phyloP scores from a whole-genome alignment of 768 basidiomycete species.

The Flagelloscypha sp. region DNA sequence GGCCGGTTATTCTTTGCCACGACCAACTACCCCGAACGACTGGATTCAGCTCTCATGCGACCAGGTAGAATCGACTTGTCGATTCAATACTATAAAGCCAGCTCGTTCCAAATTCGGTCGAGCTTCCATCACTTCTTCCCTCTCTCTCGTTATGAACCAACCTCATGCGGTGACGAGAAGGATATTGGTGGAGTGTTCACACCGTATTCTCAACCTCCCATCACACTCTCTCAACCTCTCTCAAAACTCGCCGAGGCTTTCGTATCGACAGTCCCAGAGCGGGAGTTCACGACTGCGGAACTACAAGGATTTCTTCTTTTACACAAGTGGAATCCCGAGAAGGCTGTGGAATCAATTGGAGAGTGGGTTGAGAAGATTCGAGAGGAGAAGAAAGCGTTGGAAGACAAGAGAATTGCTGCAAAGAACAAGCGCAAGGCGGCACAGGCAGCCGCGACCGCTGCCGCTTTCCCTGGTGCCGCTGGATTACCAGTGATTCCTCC shows the following conservation, averaged over 20 bases:
- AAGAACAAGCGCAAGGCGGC: too few relatives aligned
- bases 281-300: constrained; percentile 24
- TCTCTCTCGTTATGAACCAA: neutral
- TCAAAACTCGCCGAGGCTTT: constrained; percentile 18
- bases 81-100: constrained; percentile 20
- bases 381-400: too few relatives aligned
- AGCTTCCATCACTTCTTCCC: constrained; percentile 23
- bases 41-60: constrained; percentile 25
- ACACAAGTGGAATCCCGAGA: constrained; percentile 13
- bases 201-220: too few relatives aligned
- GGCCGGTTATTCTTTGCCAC: constrained; percentile 26
- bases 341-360: constrained; percentile 15
- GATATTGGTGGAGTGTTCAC: too few relatives aligned
- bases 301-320: constrained; percentile 29
- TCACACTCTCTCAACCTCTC: constrained; percentile 5
- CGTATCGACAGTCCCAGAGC: constrained; percentile 18
- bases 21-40: constrained; percentile 23
- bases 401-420: too few relatives aligned
- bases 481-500: too few relatives aligned
- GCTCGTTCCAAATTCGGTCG: constrained; percentile 15
- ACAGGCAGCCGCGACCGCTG: too few relatives aligned
- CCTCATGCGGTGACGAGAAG: too few relatives aligned
- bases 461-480: too few relatives aligned
- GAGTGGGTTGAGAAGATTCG: constrained; percentile 5
- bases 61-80: constrained; percentile 24